Evolutionary conservation across 495 filamentous ascomycete genomes (phyloP).

Genomic region (Hyaloscypha bicolor): DNA sequence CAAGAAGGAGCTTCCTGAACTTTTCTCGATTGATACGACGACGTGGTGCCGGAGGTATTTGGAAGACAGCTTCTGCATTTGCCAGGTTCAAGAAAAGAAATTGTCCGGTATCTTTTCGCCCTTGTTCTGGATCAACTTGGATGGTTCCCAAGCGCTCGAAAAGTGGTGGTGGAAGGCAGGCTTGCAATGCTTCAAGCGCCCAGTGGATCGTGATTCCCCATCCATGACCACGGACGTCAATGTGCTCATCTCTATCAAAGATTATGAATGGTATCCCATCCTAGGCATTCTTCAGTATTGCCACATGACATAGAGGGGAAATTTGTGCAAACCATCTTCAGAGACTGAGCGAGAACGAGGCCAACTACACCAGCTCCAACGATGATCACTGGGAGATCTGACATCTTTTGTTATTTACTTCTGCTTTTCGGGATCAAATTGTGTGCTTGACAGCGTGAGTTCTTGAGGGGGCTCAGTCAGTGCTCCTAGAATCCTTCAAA

Average conservation of each 20-base stretch:
- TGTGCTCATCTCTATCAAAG: conserved; percentile 55
- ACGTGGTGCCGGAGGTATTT: conserved; percentile 38
- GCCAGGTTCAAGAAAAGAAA: conserved; percentile 45
- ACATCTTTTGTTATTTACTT: neutral
- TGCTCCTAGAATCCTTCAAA: too few relatives aligned
- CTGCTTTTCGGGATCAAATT: too few relatives aligned
- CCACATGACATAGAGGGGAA: too few relatives aligned
- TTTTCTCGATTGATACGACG: conserved; percentile 46
- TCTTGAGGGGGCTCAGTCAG: too few relatives aligned
- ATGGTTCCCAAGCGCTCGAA: conserved; percentile 39
- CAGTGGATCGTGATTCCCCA: conserved; percentile 57
- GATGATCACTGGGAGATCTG: conserved; percentile 33
- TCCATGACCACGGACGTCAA: conserved; percentile 46
- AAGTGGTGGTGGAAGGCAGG: conserved; percentile 40
- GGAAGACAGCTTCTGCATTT: conserved; percentile 43
- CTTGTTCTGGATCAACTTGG: conserved; percentile 44
- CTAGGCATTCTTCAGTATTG: neutral
- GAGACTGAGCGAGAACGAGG: conserved; percentile 56
- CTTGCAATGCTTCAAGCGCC: conserved; percentile 42
- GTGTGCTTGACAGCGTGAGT: too few relatives aligned
- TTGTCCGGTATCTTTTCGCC: conserved; percentile 36
- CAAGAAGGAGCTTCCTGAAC: conserved; percentile 41
- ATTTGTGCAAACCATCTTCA: conserved; percentile 25
- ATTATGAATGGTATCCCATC: conserved; percentile 42
- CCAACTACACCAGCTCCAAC: conserved; percentile 57